Conservation (phyloP, 176 grass and related monocot genomes). For the Typha latifolia region DNA sequence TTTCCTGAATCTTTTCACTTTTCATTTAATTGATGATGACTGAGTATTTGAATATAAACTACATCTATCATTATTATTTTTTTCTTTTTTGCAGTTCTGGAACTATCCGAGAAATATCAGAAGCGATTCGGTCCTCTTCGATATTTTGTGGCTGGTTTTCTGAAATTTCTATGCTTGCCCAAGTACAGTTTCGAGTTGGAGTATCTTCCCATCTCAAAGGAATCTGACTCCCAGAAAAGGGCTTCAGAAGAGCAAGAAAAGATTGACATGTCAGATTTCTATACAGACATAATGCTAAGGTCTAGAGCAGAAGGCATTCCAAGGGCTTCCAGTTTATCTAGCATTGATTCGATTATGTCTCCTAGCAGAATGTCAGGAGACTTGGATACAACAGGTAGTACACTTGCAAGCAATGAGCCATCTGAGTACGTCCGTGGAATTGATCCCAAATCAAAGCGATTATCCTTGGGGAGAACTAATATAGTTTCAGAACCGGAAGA, state of each 20-base stretch:
- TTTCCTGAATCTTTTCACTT: too few relatives aligned
- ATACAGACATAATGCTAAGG: conserved; percentile 50
- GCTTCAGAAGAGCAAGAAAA: conserved; percentile 26
- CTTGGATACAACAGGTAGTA: conserved; percentile 47
- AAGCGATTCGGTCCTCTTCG: conserved; percentile 85
- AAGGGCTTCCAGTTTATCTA: conserved; percentile 87
- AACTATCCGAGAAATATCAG: conserved; percentile 96
- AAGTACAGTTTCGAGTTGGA: conserved; percentile 93
- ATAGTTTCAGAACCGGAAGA: conserved; percentile 94
- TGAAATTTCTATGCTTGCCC: conserved; percentile 91
- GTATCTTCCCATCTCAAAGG: conserved; percentile 70
- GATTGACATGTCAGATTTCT: conserved; percentile 33
- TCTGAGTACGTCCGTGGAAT: conserved; percentile 76
- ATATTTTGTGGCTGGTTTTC: conserved; percentile 88
- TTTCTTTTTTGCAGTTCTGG: conserved; percentile 53
- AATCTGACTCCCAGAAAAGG: conserved; percentile 31
- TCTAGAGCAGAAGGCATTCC: conserved; percentile 83
- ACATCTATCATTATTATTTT: neutral
- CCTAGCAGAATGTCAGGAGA: conserved; percentile 61
- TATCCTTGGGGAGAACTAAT: conserved; percentile 78
- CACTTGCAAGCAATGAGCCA: conserved; percentile 63
- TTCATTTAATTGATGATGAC: neutral
- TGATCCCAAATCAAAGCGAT: conserved; percentile 70
- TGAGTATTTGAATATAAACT: neutral
- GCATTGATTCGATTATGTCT: conserved; percentile 97